Conservation (phyloP, 2,329 filamentous ascomycete species). For the Zymoseptoria pseudotritici region DNA sequence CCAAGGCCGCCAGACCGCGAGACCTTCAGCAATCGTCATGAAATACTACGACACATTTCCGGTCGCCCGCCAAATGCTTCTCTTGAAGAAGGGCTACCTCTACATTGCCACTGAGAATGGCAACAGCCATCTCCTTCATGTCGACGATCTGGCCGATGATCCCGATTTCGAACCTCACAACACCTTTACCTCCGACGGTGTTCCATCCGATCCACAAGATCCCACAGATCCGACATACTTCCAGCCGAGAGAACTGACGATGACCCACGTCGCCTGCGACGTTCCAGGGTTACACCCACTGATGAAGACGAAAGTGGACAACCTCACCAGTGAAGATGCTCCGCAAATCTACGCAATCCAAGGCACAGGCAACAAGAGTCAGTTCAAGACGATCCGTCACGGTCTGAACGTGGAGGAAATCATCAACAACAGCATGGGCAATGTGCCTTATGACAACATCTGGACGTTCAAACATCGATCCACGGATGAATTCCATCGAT, state of each 20-base stretch:
- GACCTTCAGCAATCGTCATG: conserved; percentile 77
- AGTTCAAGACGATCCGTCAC: conserved; percentile 86
- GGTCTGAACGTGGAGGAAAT: conserved; percentile 80
- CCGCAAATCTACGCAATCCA: conserved; percentile 94
- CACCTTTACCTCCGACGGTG: conserved; percentile 36
- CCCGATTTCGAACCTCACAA: conserved; percentile 69
- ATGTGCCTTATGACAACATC: conserved; percentile 43
- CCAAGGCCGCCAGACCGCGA: conserved; percentile 67
- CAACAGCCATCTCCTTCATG: conserved; percentile 92
- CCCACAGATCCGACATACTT: conserved; percentile 78
- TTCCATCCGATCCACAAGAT: conserved; percentile 66
- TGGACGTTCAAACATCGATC: conserved; percentile 89
- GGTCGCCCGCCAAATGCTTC: conserved; percentile 76
- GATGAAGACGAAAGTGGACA: conserved; percentile 84
- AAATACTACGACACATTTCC: conserved; percentile 98
- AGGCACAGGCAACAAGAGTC: conserved; percentile 79
- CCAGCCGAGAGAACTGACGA: conserved; percentile 62
- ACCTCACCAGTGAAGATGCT: conserved; percentile 83
- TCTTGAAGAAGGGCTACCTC: conserved; percentile 90
- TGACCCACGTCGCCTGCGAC: conserved; percentile 50
- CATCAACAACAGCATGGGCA: conserved; percentile 23
- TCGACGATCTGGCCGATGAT: conserved; percentile 93
- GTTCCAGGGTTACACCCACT: conserved; percentile 78
- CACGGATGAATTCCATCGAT: conserved; percentile 79
- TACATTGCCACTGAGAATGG: conserved; percentile 89